phyloP scores from a whole-genome alignment of 2,329 filamentous ascomycete species.

The Colletotrichum truncatum region DNA sequence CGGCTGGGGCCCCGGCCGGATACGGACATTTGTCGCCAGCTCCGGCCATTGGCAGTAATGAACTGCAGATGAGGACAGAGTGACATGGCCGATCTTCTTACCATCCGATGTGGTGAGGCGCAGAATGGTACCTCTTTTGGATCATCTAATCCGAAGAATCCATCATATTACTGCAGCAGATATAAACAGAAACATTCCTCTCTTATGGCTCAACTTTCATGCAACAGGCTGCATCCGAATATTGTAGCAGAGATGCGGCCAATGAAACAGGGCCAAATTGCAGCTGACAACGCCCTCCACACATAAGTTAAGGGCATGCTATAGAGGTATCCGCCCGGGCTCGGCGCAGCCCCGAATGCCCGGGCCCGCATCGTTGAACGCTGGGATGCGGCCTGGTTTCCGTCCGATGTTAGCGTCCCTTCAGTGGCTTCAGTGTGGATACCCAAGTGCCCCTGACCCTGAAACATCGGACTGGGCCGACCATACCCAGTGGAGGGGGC shows the following conservation, averaged over 20 bases:
- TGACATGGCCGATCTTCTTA: not conserved
- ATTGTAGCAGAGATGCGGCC: not conserved
- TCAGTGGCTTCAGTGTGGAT: not conserved
- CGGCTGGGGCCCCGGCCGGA: slow-evolving; percentile 1
- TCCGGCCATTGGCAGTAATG: not conserved
- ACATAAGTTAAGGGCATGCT: not conserved
- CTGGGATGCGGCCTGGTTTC: not conserved
- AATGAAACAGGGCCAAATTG: not conserved
- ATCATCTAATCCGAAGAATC: not conserved
- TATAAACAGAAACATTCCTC: not conserved
- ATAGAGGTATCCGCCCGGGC: not conserved
- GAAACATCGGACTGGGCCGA: slow-evolving; percentile 30
- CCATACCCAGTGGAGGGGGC: slow-evolving; percentile 10
- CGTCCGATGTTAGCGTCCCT: slow-evolving; percentile 23
- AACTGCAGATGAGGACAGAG: not conserved
- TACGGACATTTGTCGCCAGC: not conserved
- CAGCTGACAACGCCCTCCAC: not conserved
- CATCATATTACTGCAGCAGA: not conserved
- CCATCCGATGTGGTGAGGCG: slow-evolving; percentile 4
- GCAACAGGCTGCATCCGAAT: not conserved
- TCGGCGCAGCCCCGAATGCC: slow-evolving; percentile 15
- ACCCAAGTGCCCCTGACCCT: slow-evolving; percentile 25
- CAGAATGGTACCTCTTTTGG: not conserved
- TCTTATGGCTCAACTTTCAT: too few relatives aligned
- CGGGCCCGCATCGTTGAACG: slow-evolving; percentile 7